Evolutionary conservation across 1,284 basidiomycete genomes (phyloP), one percentile per base, ranked within the genome.

Genomic region (Coniferiporia sulphurascens): DNA sequence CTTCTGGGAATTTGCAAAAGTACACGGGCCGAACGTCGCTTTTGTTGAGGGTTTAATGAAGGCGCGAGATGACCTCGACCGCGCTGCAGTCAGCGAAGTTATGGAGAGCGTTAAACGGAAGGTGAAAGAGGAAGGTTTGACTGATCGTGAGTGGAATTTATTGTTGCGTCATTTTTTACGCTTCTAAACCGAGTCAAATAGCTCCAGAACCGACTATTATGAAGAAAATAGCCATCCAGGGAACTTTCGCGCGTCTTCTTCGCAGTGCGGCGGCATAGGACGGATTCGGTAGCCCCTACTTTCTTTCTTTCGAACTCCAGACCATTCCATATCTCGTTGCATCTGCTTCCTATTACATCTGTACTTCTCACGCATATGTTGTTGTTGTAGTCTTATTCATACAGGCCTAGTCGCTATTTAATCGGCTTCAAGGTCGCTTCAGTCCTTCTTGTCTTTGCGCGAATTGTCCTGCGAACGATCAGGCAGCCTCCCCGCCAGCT

Each of bases 31-130:
- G 12, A 95, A 96, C 66, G 80, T 98, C 36, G 79, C 84, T 2
- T 99, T 98, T 69, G 87, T 97, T 27, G 95, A 99, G 71, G 83
- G 87, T 3, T 67, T 98, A 51, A 89, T 98, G 82, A 91, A 88
- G 70, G 87, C 91, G 6, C 81, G 97, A 52, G 91, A 91, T 64
- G 95, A 99, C 73, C 77, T 98, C 58, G 95, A 98, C 73, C 84
- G 93, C 43, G 84, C 87, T 1, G 84, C 86, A 10, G 90, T 90
- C n/a, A 87, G 76, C 65, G 93, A 97, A 58, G 88, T 97, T 53
- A 97, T 98, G 91, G 96, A 98, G 36, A 93, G 88, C 60, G 81
- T 98, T 62, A 91, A 89, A 72, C 83, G 94, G 55, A 98, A 96
- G 71, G 91, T 94, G 19, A 93, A 89, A 70, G 93, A 95, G 41